phyloP scores from a whole-genome alignment of 192 early-diverging fungal species.

The Chytriomyces confervae region DNA sequence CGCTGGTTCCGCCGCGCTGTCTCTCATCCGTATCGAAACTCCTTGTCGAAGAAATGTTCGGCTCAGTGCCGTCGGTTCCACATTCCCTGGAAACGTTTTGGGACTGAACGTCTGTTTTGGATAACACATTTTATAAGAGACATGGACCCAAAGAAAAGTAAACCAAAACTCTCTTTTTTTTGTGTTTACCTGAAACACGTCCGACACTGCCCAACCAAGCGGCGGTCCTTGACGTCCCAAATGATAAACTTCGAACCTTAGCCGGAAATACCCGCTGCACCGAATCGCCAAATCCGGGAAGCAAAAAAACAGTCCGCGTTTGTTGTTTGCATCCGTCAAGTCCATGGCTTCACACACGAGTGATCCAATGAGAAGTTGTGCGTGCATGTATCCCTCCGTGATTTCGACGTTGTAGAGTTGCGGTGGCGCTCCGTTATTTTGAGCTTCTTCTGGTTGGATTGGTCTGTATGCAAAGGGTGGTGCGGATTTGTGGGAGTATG shows the following conservation, averaged over 20 bases:
- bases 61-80: slow-evolving; percentile 40
- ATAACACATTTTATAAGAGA: no score
- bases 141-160: no score
- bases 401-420: neutral
- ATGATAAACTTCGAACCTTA: slow-evolving; percentile 44
- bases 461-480: neutral
- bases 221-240: neutral
- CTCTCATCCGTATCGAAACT: slow-evolving; percentile 6
- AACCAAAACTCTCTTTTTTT: no score
- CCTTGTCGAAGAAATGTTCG: slow-evolving; percentile 43
- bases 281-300: slow-evolving; percentile 51
- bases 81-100: slow-evolving; percentile 47
- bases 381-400: neutral
- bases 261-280: slow-evolving; percentile 37
- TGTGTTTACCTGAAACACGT: slow-evolving; percentile 30
- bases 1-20: no score
- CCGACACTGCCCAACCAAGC: slow-evolving; percentile 19
- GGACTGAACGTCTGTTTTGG: slow-evolving; percentile 32
- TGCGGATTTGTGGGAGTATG: slow-evolving; percentile 16
- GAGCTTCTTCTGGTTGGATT: no score
- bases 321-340: slow-evolving; percentile 37
- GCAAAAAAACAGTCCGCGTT: slow-evolving; percentile 44
- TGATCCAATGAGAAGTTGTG: slow-evolving; percentile 46
- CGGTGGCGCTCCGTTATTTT: neutral
- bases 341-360: slow-evolving; percentile 40